Evolutionary conservation across 2,329 filamentous ascomycete genomes (phyloP).

Genomic region (Diaporthe vexans): DNA sequence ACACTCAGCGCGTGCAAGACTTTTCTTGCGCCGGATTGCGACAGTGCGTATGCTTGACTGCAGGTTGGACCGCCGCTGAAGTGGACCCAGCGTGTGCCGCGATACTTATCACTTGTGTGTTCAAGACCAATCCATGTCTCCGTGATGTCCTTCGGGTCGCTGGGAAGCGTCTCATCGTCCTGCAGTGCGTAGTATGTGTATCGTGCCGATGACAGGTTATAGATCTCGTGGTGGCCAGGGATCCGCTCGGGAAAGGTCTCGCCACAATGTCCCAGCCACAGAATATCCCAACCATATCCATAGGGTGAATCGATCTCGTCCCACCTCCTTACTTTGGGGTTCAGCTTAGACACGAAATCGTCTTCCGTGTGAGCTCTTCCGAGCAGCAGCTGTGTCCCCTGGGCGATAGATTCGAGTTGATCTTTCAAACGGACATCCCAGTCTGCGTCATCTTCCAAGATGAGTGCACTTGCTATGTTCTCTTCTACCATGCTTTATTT

Average conservation of each 20-base stretch:
- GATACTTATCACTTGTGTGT: constrained; percentile 23
- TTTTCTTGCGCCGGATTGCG: constrained; percentile 40
- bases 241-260: constrained; percentile 42
- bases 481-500: constrained; percentile 50
- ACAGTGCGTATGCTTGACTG: constrained; percentile 40
- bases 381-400: constrained; percentile 50
- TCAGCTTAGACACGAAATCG: constrained; percentile 2
- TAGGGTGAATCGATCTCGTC: constrained; percentile 43
- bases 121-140: constrained; percentile 40
- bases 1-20: constrained; percentile 39
- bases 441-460: constrained; percentile 58
- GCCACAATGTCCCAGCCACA: constrained; percentile 57
- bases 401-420: constrained; percentile 51
- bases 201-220: constrained; percentile 30
- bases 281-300: constrained; percentile 54
- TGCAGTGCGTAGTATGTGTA: constrained; percentile 41
- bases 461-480: constrained; percentile 52
- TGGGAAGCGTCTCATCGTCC: constrained; percentile 36
- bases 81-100: constrained; percentile 40
- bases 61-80: constrained; percentile 42
- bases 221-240: constrained; percentile 40
- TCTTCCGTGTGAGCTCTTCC: constrained; percentile 43
- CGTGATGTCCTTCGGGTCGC: neutral
- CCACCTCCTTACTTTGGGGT: neutral
- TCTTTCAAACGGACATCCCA: constrained; percentile 55